phyloP scores from a whole-genome alignment of 2,329 filamentous ascomycete genomes.

The Colletotrichum sp. region DNA sequence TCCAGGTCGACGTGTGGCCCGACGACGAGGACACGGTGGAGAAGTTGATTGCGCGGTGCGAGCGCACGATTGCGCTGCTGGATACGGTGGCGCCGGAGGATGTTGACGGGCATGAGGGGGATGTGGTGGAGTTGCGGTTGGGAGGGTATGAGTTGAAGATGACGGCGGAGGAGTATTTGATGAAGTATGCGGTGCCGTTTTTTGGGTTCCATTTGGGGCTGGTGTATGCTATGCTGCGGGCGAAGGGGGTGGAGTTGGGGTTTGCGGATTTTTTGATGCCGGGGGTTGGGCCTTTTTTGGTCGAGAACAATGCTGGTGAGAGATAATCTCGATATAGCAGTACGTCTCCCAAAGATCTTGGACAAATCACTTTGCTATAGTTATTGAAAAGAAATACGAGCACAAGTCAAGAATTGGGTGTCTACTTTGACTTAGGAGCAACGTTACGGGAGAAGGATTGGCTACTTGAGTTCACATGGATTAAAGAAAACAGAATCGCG shows the following conservation, averaged over 20 bases:
- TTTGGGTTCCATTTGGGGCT: neutral
- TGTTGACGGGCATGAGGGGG: neutral
- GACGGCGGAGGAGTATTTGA: neutral
- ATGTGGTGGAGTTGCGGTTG: neutral
- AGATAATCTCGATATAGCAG: too few relatives aligned
- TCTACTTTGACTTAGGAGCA: too few relatives aligned
- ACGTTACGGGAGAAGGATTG: too few relatives aligned
- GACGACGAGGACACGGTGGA: neutral
- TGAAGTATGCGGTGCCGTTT: neutral
- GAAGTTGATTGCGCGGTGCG: neutral
- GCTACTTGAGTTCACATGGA: too few relatives aligned
- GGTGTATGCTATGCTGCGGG: neutral
- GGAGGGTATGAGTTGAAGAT: neutral
- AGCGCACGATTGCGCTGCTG: neutral
- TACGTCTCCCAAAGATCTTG: too few relatives aligned
- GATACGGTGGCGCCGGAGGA: neutral
- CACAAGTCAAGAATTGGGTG: too few relatives aligned
- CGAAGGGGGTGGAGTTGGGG: neutral
- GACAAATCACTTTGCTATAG: too few relatives aligned
- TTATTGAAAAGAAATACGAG: too few relatives aligned
- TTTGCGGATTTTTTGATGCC: neutral
- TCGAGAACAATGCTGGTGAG: too few relatives aligned
- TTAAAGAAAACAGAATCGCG: too few relatives aligned
- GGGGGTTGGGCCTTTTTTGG: neutral
- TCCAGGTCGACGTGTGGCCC: neutral